Evolutionary conservation across 2,329 filamentous ascomycete species (phyloP).

Genomic region (Sphaerulina musiva): DNA sequence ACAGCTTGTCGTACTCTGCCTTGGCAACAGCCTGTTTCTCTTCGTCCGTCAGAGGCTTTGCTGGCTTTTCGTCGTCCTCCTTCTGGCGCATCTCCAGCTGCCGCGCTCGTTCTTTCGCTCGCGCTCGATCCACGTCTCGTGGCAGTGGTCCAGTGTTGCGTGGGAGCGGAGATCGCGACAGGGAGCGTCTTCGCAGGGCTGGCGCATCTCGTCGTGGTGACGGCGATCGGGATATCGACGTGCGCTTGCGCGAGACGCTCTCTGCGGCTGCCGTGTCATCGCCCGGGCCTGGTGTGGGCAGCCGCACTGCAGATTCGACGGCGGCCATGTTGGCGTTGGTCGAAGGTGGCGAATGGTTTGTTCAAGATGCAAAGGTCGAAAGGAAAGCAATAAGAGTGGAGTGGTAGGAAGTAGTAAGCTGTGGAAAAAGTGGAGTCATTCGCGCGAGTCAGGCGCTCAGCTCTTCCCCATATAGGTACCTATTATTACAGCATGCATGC

Average conservation of each 20-base stretch:
- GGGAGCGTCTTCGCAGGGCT: slow-evolving; percentile 27
- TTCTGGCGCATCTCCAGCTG: slow-evolving; percentile 41
- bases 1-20: slow-evolving; percentile 85
- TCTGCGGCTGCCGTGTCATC: slow-evolving; percentile 15
- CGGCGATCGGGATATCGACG: slow-evolving; percentile 31
- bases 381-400: neutral
- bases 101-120: slow-evolving; percentile 48
- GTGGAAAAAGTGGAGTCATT: neutral
- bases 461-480: no score
- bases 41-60: slow-evolving; percentile 60
- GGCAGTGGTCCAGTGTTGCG: slow-evolving; percentile 38
- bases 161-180: slow-evolving; percentile 29
- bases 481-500: neutral
- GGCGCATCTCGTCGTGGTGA: slow-evolving; percentile 33
- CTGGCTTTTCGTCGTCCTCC: slow-evolving; percentile 40
- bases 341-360: neutral
- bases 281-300: slow-evolving; percentile 28
- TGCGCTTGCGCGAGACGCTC: slow-evolving; percentile 28
- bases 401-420: neutral
- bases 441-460: slow-evolving; percentile 1
- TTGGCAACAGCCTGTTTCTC: slow-evolving; percentile 83
- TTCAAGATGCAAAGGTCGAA: neutral
- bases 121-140: slow-evolving; percentile 44
- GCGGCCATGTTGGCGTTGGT: slow-evolving; percentile 9
- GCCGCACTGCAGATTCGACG: slow-evolving; percentile 27